Base-by-base conservation (phyloP, 805 yeast genomes). In the Sungouiozyma intestinalis region DNA sequence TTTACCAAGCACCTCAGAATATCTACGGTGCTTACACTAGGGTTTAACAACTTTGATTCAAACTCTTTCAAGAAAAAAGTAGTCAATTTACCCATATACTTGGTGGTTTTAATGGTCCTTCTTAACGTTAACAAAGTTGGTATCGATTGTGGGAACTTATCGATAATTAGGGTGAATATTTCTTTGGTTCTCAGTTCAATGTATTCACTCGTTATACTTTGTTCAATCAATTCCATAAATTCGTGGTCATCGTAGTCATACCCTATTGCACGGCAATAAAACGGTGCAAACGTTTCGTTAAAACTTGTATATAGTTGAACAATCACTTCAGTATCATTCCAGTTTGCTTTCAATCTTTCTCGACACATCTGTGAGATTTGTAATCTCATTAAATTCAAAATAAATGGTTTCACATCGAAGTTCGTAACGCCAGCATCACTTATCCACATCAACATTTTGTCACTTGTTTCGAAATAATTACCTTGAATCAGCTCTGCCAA, bases 1-100 rank as follows among this genome's bases (percentile, higher is more conserved):
- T 77, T 74, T 3, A 83, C 77, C 54, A 85, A 90, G 41, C 73
- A 75, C 2, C 74, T 62, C 19, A 90, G 72, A 6, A 86, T 77
- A 40, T 79, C 85, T 3, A 72, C 70, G 0, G 97, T 90, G 49
- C 82, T 77, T 1, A 82, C 73, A 16, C 95, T 95, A 3, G 94
- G 81, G 52, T 85, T 92, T 16, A 88, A 65, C 9, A 87, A 43
- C 20, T 42, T 45, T 15, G 36, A 35, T 29, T 54, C 48, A 40
- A 59, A 58, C 27, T 42, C 45, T 3, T 43, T 42, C 24, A 57
- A 40, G 35, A 53, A 51, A 18, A 43, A 46, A 1, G 47, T 42
- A 3, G 52, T 44, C 6, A 57, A 39, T 40, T 39, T 42, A 11
- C 46, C 46, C 24, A 46, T 44, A 21, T 44, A 43, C 19, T 57